Evolutionary conservation across 2,329 filamentous ascomycete species (phyloP).

Genomic region (Aspergillus tamarii): DNA sequence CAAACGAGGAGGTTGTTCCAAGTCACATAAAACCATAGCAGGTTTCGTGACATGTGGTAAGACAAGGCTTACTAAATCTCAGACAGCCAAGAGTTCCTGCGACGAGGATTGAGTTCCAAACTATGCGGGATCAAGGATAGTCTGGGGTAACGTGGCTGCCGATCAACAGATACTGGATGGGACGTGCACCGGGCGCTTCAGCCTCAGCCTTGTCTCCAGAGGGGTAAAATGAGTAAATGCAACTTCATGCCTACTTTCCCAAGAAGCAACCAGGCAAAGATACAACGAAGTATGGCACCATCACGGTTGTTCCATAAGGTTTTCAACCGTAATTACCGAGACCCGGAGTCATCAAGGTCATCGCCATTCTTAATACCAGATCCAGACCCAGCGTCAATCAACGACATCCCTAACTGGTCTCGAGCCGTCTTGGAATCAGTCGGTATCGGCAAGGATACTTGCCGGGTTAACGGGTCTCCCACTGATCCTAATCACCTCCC

Average conservation of each 20-base stretch:
- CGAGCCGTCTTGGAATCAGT: slow-evolving; percentile 11
- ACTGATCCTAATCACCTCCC: slow-evolving; percentile 3
- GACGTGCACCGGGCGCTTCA: not conserved
- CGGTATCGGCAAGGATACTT: slow-evolving; percentile 5
- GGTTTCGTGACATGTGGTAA: not conserved
- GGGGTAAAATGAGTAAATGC: not conserved
- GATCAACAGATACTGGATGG: not conserved
- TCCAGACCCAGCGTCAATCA: not conserved
- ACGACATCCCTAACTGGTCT: slow-evolving; percentile 9
- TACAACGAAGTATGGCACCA: not conserved
- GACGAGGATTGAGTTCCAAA: not conserved
- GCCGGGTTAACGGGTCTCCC: not conserved
- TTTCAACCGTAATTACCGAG: not conserved
- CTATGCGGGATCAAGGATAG: not conserved
- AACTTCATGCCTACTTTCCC: not conserved
- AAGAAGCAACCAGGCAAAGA: not conserved
- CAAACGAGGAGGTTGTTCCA: not conserved
- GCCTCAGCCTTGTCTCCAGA: not conserved
- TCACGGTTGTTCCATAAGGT: not conserved
- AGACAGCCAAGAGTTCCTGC: not conserved
- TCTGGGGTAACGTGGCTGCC: not conserved
- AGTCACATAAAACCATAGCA: not conserved
- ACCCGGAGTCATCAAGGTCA: not conserved
- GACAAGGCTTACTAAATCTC: not conserved
- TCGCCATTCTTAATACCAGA: not conserved